Base-by-base conservation (phyloP, 768 basidiomycete species). In the Jaapia argillacea region DNA sequence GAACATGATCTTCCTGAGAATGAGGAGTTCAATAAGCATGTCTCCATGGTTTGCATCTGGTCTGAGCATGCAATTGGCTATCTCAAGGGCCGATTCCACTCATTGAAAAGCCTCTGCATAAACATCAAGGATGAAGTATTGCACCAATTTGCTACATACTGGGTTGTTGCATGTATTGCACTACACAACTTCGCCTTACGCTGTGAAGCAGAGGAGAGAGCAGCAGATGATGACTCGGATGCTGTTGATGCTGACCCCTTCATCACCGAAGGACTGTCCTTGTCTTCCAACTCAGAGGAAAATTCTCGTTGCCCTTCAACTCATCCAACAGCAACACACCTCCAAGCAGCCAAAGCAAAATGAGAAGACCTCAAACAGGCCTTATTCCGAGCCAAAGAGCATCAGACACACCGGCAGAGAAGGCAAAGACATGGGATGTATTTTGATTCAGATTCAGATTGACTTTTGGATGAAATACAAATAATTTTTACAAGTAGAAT, bases 61-160 rank as follows among this genome's bases (percentile, higher is more conserved):
- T 68, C 64, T 5, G 65, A 69, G 42, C 66, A 69, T 55, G 53
- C 61, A 6, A 61, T 69, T 24, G 65, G 67, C 0, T 65, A 45
- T 31, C 51, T 69, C 18, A 70, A 70, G 45, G 68, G 68, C 1
- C 54, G 61, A 4, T 68, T 67, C 45, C 54, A 56, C 10, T 66
- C 59, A 0, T 48, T 68, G 0, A 58, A 58, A 40, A 50, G 54
- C 5, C 55, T 69, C 4, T 54, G 58, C 2, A 16, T 58, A 4
- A 20, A 48, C 4, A 64, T 67, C 44, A 40, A 46, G 1, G 42
- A 57, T 43, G 48, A 47, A 7, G 20, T 13, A 0, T 28, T 43
- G 0, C 65, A 66, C 46, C 48, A 48, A 14, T 39, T 50, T 26
- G 64, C 62, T 1, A 56, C 53, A 3, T 51, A 53, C 16, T 67